Evolutionary conservation across 2,329 filamentous ascomycete species (phyloP).

Genomic region (Phaeophleospora eucalypticola): DNA sequence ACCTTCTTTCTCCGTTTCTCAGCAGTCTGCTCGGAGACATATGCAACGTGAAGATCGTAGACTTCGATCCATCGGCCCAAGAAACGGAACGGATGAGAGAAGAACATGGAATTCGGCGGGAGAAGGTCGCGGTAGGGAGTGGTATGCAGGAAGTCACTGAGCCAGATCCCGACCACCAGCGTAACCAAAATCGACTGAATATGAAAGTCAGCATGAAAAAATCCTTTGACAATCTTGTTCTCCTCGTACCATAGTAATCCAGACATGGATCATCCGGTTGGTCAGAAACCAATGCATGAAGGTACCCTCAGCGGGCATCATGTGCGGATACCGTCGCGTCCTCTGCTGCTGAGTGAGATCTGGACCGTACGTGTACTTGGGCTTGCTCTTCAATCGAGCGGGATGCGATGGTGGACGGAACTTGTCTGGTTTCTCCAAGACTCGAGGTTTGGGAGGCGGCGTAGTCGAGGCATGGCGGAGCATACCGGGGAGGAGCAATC

Average conservation of each 20-base stretch:
- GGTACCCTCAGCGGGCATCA: slow-evolving; percentile 79
- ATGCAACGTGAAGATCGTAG: slow-evolving; percentile 69
- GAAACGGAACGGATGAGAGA: slow-evolving; percentile 66
- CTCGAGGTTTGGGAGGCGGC: slow-evolving; percentile 54
- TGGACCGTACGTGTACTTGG: slow-evolving; percentile 70
- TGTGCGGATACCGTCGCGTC: slow-evolving; percentile 74
- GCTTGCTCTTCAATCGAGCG: slow-evolving; percentile 57
- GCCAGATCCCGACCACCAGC: slow-evolving; percentile 69
- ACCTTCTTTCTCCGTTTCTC: slow-evolving; percentile 69
- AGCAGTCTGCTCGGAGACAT: slow-evolving; percentile 62
- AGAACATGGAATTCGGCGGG: slow-evolving; percentile 64
- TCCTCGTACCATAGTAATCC: slow-evolving; percentile 77
- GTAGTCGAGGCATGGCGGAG: slow-evolving; percentile 34
- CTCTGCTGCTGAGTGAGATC: slow-evolving; percentile 62
- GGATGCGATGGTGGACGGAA: slow-evolving; percentile 93
- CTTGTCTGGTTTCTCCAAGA: slow-evolving; percentile 80
- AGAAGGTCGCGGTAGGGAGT: slow-evolving; percentile 79
- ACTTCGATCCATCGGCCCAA: slow-evolving; percentile 64
- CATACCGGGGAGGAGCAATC: slow-evolving; percentile 8
- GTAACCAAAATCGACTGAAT: slow-evolving; percentile 61
- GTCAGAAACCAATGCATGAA: slow-evolving; percentile 83
- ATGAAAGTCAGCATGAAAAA: background rate
- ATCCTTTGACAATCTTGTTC: no score
- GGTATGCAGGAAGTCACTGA: slow-evolving; percentile 71
- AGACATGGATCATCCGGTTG: slow-evolving; percentile 70